These are phyloP conservation scores for Apiospora marii DNA, from an alignment of 2,329 filamentous ascomycete genomes.

Conservation along the genomic window DNA sequence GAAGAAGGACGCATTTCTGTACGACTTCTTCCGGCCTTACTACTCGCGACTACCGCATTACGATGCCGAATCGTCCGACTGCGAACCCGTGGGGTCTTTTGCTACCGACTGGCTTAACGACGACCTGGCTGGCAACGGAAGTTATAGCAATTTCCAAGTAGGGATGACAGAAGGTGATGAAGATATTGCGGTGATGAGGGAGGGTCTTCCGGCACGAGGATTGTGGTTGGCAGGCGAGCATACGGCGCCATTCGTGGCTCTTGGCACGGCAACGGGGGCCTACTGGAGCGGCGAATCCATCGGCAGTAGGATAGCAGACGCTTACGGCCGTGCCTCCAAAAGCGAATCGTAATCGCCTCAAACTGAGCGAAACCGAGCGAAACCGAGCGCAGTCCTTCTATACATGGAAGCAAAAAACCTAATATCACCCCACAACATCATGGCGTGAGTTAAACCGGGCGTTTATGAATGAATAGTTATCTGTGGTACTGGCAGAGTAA, in stretches of 20 bases:
- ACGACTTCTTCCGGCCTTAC: slow-evolving; percentile 79
- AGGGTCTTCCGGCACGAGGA: slow-evolving; percentile 69
- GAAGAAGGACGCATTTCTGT: slow-evolving; percentile 62
- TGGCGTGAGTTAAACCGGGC: neutral
- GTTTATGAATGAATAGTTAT: too few species aligned
- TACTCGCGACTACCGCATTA: slow-evolving; percentile 79
- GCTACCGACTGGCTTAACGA: slow-evolving; percentile 83
- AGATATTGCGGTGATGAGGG: slow-evolving; percentile 72
- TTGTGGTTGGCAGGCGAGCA: slow-evolving; percentile 92
- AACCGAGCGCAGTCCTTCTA: neutral
- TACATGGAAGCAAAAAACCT: neutral
- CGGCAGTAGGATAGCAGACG: slow-evolving; percentile 25
- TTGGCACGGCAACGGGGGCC: slow-evolving; percentile 89
- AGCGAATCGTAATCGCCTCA: neutral
- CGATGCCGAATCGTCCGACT: slow-evolving; percentile 57
- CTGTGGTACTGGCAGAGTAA: too few species aligned
- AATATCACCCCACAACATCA: neutral
- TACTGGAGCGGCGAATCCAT: slow-evolving; percentile 63
- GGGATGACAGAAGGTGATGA: slow-evolving; percentile 74
- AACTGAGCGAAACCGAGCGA: neutral
- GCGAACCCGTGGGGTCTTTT: slow-evolving; percentile 68
- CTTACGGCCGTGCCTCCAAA: slow-evolving; percentile 25
- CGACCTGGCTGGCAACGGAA: slow-evolving; percentile 80
- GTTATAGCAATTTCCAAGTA: slow-evolving; percentile 85
- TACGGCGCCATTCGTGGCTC: slow-evolving; percentile 85